Conservation (phyloP, 176 grass and related monocot genomes). For the Juncus effusus region DNA sequence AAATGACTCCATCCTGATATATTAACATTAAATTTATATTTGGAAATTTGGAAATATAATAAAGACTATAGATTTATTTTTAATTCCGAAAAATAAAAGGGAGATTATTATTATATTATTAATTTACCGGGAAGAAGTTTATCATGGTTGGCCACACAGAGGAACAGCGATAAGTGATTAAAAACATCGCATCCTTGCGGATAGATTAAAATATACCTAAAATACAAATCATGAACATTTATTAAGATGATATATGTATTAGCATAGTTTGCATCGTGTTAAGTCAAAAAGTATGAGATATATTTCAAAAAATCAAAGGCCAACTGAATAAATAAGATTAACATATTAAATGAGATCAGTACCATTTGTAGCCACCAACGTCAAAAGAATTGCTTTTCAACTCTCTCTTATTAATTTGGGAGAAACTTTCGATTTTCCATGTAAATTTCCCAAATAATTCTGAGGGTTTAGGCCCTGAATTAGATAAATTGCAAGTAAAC, state of each 20-base stretch:
- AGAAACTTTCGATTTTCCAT: slow-evolving; percentile 96
- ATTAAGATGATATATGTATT: background rate
- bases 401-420: slow-evolving; percentile 96
- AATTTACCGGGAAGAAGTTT: slow-evolving; percentile 84
- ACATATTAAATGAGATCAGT: slow-evolving; percentile 19
- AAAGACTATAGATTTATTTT: slow-evolving; percentile 14
- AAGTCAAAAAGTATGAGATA: background rate
- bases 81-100: slow-evolving; percentile 16
- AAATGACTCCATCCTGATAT: slow-evolving; percentile 92
- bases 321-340: background rate
- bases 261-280: background rate
- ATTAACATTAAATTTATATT: slow-evolving; percentile 30
- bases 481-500: background rate
- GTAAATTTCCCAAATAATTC: slow-evolving; percentile 90
- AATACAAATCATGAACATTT: slow-evolving; percentile 34
- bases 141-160: slow-evolving; percentile 97
- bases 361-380: slow-evolving; percentile 98
- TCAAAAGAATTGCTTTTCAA: slow-evolving; percentile 86
- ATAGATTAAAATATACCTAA: slow-evolving; percentile 98
- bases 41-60: background rate
- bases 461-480: slow-evolving; percentile 71
- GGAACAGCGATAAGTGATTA: slow-evolving; percentile 97
- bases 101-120: slow-evolving; percentile 1
- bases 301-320: slow-evolving; percentile 6
- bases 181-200: slow-evolving; percentile 98